Percentiles rank a stretch among this genome's conserved stretches.
Evolutionary conservation across 2,329 filamentous ascomycete species (phyloP).

Genomic region (Verticillium longisporum): DNA sequence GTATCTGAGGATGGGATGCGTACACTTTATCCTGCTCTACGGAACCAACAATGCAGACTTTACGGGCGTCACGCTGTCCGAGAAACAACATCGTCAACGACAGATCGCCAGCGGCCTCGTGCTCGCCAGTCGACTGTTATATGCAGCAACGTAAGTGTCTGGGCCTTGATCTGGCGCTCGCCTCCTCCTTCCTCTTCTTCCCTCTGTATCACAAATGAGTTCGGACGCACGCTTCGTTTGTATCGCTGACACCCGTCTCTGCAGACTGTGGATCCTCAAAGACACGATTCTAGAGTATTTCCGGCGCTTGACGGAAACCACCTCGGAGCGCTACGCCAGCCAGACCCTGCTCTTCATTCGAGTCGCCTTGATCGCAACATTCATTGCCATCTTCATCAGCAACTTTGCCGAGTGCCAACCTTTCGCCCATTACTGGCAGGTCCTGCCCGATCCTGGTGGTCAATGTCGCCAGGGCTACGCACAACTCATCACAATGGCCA

Average conservation of each 20-base stretch:
- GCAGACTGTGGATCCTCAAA: conserved; percentile 90
- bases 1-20: conserved; percentile 73
- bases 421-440: conserved; percentile 70
- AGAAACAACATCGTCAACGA: conserved; percentile 54
- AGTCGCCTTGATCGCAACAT: conserved; percentile 69
- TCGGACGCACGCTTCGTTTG: too few species aligned
- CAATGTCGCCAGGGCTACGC: conserved; percentile 80
- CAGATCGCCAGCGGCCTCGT: conserved; percentile 75
- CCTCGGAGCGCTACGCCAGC: conserved; percentile 75
- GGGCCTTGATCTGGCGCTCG: background rate
- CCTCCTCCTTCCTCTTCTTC: background rate
- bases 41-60: conserved; percentile 84
- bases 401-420: conserved; percentile 79
- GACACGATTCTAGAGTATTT: conserved; percentile 88
- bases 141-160: conserved; percentile 73
- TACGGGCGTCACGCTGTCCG: conserved; percentile 41
- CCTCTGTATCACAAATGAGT: background rate
- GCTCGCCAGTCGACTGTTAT: conserved; percentile 74
- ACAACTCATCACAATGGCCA: conserved; percentile 85
- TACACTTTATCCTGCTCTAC: conserved; percentile 79
- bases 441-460: conserved; percentile 77
- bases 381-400: conserved; percentile 72
- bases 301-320: conserved; percentile 72
- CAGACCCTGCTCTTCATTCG: conserved; percentile 65
- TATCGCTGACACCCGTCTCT: too few species aligned